Percentiles rank a stretch among this genome's conserved stretches.
Evolutionary conservation across 176 grass and related monocot species (phyloP).

Genomic region (Luzula sylvatica): DNA sequence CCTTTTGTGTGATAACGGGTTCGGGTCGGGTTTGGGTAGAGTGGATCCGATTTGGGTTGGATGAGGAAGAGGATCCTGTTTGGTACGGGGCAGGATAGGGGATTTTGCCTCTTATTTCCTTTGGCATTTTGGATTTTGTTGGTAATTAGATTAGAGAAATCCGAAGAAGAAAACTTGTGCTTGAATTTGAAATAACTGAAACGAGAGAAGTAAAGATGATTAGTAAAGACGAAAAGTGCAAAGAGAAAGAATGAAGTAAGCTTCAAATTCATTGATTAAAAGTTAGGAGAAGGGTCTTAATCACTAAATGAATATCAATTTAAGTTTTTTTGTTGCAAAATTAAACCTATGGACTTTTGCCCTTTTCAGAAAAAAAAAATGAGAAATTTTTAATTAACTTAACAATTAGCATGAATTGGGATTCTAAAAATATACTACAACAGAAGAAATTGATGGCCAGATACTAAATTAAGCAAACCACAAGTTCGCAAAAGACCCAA

Average conservation of each 20-base stretch:
- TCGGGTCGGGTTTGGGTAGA: neutral
- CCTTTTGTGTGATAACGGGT: neutral
- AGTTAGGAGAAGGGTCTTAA: neutral
- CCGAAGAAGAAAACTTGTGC: neutral
- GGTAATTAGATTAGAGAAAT: neutral
- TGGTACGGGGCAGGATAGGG: neutral
- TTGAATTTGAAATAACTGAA: slow-evolving; percentile 19
- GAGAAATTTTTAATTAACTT: too few relatives aligned
- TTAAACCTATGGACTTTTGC: too few relatives aligned
- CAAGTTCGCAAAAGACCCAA: too few relatives aligned
- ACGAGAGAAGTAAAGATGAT: slow-evolving; percentile 9
- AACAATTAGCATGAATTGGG: neutral
- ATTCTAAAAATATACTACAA: neutral
- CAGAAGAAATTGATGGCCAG: too few relatives aligned
- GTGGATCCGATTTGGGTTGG: neutral
- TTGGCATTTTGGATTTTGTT: slow-evolving; percentile 6
- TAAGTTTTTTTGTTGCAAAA: too few relatives aligned
- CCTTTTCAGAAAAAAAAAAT: slow-evolving; percentile 2
- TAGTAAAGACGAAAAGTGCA: neutral
- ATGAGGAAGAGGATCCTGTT: slow-evolving; percentile 11
- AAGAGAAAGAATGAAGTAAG: neutral
- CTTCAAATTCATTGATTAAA: too few relatives aligned
- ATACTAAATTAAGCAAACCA: too few relatives aligned
- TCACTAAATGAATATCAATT: neutral
- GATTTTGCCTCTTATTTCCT: slow-evolving; percentile 20